Percentiles rank a stretch among this genome's conserved stretches.
phyloP scores from a whole-genome alignment of 176 grass and related monocot genomes.

The Carex littledalei region DNA sequence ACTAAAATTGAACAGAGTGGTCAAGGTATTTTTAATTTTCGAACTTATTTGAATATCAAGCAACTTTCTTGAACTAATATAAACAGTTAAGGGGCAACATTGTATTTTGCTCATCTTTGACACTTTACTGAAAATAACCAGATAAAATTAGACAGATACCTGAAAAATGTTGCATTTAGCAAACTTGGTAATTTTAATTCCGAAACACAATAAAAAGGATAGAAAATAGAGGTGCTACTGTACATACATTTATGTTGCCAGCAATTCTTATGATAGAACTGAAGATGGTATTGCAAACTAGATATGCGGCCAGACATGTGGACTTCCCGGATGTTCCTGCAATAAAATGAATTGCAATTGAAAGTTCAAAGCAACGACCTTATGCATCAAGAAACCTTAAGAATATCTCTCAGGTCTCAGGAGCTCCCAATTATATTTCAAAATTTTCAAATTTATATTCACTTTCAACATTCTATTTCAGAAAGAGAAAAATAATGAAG shows the following conservation, averaged over 20 bases:
- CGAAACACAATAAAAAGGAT: not conserved
- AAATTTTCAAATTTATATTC: not conserved
- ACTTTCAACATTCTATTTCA: not conserved
- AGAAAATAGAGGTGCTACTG: not conserved
- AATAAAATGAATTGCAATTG: slow-evolving; percentile 17
- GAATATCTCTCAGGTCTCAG: not conserved
- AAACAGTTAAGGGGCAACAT: not conserved
- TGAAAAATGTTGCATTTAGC: not conserved
- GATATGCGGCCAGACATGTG: slow-evolving; percentile 62
- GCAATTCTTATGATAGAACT: slow-evolving; percentile 60
- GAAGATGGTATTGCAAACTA: slow-evolving; percentile 91
- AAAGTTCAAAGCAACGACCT: not conserved
- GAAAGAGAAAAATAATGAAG: not conserved
- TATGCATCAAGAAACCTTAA: slow-evolving; percentile 11
- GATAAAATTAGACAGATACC: not conserved
- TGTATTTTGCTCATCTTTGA: not conserved
- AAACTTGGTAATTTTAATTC: not conserved
- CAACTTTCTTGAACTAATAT: not conserved
- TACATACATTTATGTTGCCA: slow-evolving; percentile 68
- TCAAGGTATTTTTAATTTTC: not conserved
- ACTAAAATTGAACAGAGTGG: not conserved
- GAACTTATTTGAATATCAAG: not conserved
- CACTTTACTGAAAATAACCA: not conserved
- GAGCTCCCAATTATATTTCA: not conserved
- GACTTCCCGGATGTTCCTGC: slow-evolving; percentile 78